phyloP scores from a whole-genome alignment of 2,329 filamentous ascomycete species.

The Epicoccum sorghinum region DNA sequence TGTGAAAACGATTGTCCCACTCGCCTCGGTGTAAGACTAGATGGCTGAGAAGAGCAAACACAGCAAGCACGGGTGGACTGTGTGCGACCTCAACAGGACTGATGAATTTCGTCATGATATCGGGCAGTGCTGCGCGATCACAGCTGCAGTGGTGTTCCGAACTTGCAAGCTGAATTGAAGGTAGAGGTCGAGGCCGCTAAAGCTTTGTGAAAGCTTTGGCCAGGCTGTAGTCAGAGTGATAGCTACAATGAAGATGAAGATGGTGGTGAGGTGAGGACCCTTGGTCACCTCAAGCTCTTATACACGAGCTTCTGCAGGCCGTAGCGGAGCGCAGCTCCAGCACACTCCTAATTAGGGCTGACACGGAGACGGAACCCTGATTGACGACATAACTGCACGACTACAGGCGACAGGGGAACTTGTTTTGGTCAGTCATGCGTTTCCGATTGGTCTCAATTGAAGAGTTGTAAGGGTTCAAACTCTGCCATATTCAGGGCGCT shows the following conservation, averaged over 20 bases:
- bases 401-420: background rate
- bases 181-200: background rate
- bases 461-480: background rate
- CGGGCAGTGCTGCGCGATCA: background rate
- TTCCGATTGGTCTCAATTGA: background rate
- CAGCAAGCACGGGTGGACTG: conserved; percentile 27
- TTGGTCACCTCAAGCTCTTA: background rate
- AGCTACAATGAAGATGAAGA: no score
- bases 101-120: conserved; percentile 15
- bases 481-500: background rate
- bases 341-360: background rate
- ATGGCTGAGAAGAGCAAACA: conserved; percentile 34
- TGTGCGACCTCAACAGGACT: conserved; percentile 20
- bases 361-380: background rate
- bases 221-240: no score
- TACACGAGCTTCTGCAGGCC: background rate
- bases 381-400: background rate
- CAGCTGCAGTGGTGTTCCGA: no score
- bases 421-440: background rate
- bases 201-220: background rate
- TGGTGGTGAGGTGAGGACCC: background rate
- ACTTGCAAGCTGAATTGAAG: background rate
- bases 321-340: background rate
- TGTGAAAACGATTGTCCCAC: conserved; percentile 30
- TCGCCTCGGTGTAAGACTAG: conserved; percentile 29